Percentiles rank a stretch among this genome's conserved stretches.
Conservation (phyloP, 2,329 filamentous ascomycete genomes). For the Aspergillus sp. region DNA sequence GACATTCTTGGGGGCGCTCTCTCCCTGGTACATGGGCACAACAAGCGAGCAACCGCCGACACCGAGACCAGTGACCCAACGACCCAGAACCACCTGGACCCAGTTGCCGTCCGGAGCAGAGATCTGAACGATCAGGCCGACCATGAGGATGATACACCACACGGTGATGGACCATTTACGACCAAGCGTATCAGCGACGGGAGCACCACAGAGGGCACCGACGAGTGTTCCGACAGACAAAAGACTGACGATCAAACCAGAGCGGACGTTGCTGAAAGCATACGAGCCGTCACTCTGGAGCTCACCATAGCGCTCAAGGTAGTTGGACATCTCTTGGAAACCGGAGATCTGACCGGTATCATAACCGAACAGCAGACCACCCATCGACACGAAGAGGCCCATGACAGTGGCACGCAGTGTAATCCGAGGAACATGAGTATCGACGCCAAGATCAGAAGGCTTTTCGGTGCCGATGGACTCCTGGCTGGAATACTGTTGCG, state of each 20-base stretch:
- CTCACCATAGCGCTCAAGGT: constrained; percentile 41
- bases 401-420: constrained; percentile 41
- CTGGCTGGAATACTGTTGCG: constrained; percentile 22
- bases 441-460: constrained; percentile 23
- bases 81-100: constrained; percentile 45
- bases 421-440: constrained; percentile 34
- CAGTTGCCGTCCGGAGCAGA: constrained; percentile 36
- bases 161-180: constrained; percentile 44
- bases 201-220: constrained; percentile 41
- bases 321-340: constrained; percentile 45
- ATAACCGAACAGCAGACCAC: constrained; percentile 47
- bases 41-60: constrained; percentile 46
- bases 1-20: constrained; percentile 47
- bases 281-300: constrained; percentile 30
- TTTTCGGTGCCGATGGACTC: constrained; percentile 28
- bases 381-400: constrained; percentile 49
- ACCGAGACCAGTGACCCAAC: constrained; percentile 46
- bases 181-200: constrained; percentile 43
- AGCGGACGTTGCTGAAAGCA: constrained; percentile 41
- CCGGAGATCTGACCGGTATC: constrained; percentile 49
- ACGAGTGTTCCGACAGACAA: constrained; percentile 46
- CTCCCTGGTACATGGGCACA: constrained; percentile 50
- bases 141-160: constrained; percentile 42
- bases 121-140: constrained; percentile 48
- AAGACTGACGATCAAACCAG: constrained; percentile 44